Evolutionary conservation across 2,329 filamentous ascomycete genomes (phyloP).

Genomic region (Tympanopsis confertula): DNA sequence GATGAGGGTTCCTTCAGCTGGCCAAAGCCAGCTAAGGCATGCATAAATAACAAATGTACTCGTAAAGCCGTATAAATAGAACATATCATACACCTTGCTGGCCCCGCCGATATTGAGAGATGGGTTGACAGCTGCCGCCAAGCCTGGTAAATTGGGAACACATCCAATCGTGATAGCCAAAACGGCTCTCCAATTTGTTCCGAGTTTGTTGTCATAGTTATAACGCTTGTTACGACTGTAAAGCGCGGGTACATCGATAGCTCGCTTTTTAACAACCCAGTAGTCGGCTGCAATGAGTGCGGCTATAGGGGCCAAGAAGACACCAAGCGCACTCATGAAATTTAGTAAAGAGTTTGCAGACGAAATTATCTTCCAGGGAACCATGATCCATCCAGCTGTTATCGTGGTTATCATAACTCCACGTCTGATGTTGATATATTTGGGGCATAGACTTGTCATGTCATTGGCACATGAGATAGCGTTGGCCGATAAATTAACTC

Average conservation of each 20-base stretch:
- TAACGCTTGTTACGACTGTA: conserved; percentile 26
- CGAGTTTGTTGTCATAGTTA: conserved; percentile 22
- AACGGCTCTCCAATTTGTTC: background rate
- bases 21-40: too few relatives aligned
- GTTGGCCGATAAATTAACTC: conserved; percentile 45
- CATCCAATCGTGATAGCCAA: background rate
- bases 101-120: too few relatives aligned
- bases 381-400: conserved; percentile 41
- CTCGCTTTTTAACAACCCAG: conserved; percentile 32
- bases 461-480: conserved; percentile 42
- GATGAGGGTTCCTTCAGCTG: too few relatives aligned
- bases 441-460: conserved; percentile 38
- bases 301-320: conserved; percentile 50
- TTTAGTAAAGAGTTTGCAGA: conserved; percentile 45
- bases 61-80: too few relatives aligned
- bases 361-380: conserved; percentile 54
- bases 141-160: background rate
- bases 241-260: conserved; percentile 35
- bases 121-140: background rate
- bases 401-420: conserved; percentile 42
- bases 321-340: conserved; percentile 55
- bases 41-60: too few relatives aligned
- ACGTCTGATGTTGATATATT: conserved; percentile 43
- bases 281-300: conserved; percentile 46
- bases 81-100: too few relatives aligned